These are phyloP conservation scores for Abrus precatorius DNA, from an alignment of 306 rosid species.

Conservation along the genomic window DNA sequence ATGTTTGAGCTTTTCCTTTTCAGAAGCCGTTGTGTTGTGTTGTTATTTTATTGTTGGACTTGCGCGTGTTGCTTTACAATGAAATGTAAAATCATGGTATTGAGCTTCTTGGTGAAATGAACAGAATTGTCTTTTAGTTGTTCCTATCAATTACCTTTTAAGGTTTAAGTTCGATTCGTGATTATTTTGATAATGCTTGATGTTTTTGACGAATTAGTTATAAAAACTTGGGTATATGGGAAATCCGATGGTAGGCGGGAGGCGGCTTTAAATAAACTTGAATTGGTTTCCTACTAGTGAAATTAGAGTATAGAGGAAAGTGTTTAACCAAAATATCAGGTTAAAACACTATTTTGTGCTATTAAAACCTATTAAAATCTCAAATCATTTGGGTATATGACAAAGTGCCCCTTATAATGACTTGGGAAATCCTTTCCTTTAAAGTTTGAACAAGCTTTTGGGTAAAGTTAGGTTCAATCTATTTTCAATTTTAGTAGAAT, in stretches of 20 bases:
- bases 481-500: background rate
- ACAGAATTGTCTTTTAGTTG: background rate
- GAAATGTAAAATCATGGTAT: background rate
- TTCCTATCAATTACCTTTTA: background rate
- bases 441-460: background rate
- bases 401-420: background rate
- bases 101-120: slow-evolving; percentile 10
- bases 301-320: slow-evolving; percentile 5
- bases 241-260: background rate
- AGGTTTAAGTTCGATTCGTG: background rate
- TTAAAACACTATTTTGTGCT: slow-evolving; percentile 3
- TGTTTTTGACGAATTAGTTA: background rate
- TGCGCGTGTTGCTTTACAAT: background rate
- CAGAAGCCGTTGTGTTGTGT: background rate
- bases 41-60: background rate
- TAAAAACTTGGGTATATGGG: background rate
- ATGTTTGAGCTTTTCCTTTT: background rate
- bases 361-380: background rate
- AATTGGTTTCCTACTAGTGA: slow-evolving; percentile 3
- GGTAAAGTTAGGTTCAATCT: background rate
- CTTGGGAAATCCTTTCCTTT: background rate
- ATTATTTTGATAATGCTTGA: background rate
- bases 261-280: background rate
- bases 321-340: background rate
- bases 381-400: background rate